A percentile compares a stretch with the other conserved stretches of the same genome.
Conservation (phyloP, 768 basidiomycete genomes). For the Hericium alpestre region DNA sequence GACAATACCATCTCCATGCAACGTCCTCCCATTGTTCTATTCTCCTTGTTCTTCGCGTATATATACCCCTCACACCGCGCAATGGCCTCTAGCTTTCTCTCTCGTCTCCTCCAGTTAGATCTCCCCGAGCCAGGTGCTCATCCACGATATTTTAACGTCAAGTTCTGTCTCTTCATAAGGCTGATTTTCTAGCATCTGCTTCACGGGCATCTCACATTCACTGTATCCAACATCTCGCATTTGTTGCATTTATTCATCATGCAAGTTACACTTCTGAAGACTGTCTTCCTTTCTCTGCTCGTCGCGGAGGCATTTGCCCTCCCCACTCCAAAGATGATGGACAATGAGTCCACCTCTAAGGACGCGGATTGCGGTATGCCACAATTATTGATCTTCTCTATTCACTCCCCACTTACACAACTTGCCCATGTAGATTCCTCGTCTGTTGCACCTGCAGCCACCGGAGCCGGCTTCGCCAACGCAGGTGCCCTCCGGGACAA, state of each 20-base stretch:
- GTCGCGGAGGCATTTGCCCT: constrained; percentile 3
- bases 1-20: background rate
- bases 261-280: constrained; percentile 2
- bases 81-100: background rate
- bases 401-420: too few species aligned
- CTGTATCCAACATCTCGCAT: background rate
- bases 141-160: background rate
- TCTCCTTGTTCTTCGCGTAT: constrained; percentile 1
- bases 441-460: background rate
- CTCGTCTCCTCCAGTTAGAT: background rate
- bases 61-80: background rate
- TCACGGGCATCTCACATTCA: background rate
- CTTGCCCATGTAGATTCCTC: background rate
- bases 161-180: background rate
- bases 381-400: background rate
- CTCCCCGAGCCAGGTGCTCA: background rate
- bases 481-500: background rate
- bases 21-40: background rate
- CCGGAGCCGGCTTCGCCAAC: background rate
- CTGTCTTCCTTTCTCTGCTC: constrained; percentile 1
- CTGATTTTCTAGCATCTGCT: background rate
- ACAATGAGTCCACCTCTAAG: background rate
- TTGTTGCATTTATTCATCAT: constrained; percentile 1
- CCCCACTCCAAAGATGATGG: constrained; percentile 2
- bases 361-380: constrained; percentile 5